Evolutionary conservation across 2,329 filamentous ascomycete genomes (phyloP).

Genomic region (Penicillium hordei): DNA sequence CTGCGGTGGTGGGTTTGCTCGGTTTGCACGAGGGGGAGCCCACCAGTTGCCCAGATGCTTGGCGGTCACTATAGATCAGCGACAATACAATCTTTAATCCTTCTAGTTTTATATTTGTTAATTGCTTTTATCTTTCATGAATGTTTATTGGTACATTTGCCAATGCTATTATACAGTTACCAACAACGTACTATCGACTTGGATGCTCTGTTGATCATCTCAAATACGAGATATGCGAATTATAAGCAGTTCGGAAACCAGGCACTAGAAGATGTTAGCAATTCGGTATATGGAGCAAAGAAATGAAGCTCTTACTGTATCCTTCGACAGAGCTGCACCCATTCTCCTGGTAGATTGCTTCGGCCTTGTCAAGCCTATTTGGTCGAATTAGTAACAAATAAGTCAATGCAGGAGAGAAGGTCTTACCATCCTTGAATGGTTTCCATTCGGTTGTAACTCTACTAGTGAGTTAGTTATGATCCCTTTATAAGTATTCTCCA

Average conservation of each 20-base stretch:
- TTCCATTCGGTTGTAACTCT: conserved; percentile 55
- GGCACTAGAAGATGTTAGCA: conserved; percentile 18
- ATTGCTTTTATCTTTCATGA: neutral
- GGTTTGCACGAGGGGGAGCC: conserved; percentile 40
- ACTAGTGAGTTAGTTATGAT: conserved; percentile 1
- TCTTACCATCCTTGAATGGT: conserved; percentile 54
- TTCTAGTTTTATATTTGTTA: neutral
- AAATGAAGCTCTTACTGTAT: conserved; percentile 28
- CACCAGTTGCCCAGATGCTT: conserved; percentile 26
- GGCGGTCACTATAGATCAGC: neutral
- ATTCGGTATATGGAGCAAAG: neutral
- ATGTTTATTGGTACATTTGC: neutral
- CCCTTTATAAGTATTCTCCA: rapidly evolving
- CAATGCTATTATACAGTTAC: neutral
- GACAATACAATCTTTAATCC: neutral
- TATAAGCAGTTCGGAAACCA: conserved; percentile 19
- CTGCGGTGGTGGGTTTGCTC: conserved; percentile 38
- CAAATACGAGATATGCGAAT: conserved; percentile 7
- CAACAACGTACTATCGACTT: neutral
- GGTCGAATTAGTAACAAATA: conserved; percentile 15
- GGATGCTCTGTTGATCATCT: conserved; percentile 3
- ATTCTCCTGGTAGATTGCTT: conserved; percentile 40
- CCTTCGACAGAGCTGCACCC: conserved; percentile 35
- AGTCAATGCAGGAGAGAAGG: neutral
- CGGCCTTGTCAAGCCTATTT: conserved; percentile 42